Evolutionary conservation across 139 green algal genomes (phyloP).

Genomic region (Edaphochlamys debaryana): DNA sequence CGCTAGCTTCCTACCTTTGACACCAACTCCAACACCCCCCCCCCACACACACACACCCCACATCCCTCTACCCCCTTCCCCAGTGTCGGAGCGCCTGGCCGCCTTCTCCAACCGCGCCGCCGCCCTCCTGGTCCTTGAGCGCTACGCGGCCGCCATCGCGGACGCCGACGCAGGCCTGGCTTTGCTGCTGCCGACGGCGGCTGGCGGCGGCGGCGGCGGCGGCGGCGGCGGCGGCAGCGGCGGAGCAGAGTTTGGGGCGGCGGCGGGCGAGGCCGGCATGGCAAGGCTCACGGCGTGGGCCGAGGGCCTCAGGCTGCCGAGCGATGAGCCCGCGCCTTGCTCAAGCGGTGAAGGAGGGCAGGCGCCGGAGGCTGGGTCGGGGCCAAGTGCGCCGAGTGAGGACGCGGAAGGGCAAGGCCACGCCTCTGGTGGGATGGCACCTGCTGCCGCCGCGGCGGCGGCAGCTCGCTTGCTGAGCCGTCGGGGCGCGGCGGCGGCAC

Average conservation of each 20-base stretch:
- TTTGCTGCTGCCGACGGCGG: constrained; percentile 10
- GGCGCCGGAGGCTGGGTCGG: neutral
- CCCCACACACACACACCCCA: neutral
- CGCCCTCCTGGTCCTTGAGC: constrained; percentile 51
- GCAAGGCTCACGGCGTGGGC: constrained; percentile 4
- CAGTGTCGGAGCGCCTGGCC: constrained; percentile 38
- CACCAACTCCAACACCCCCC: neutral
- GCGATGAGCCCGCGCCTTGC: neutral
- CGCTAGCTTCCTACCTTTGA: neutral
- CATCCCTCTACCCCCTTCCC: neutral
- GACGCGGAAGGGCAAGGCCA: no score
- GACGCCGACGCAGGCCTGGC: constrained; percentile 32
- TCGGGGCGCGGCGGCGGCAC: constrained; percentile 14
- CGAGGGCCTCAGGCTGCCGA: neutral
- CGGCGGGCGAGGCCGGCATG: neutral
- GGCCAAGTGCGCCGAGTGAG: neutral
- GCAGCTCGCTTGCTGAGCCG: constrained; percentile 19
- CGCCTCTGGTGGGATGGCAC: neutral
- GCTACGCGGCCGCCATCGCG: constrained; percentile 15
- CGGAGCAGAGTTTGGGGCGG: neutral
- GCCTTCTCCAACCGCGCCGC: constrained; percentile 58
- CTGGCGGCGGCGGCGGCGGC: neutral
- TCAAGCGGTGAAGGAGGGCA: neutral
- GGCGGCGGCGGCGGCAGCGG: no score
- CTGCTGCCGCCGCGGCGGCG: neutral